Percentiles rank a stretch among this genome's conserved stretches.
These are phyloP conservation scores for Neofusicoccum sp. DNA, from an alignment of 2,329 filamentous ascomycete species.

Conservation along the genomic window DNA sequence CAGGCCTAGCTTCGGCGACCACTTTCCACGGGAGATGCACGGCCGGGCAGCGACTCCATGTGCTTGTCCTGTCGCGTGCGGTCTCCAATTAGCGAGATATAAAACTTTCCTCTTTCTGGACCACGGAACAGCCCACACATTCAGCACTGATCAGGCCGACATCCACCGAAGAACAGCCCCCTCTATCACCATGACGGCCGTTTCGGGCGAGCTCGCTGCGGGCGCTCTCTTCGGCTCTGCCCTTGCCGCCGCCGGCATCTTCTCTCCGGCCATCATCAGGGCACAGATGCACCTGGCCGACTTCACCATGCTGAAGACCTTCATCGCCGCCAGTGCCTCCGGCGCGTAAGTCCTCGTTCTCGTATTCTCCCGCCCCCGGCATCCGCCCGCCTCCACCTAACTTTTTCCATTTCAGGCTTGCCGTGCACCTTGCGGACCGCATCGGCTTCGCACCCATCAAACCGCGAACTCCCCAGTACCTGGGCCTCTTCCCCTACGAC, in stretches of 20 bases:
- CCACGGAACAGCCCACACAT: no score
- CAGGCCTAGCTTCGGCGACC: not conserved
- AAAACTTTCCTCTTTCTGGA: not conserved
- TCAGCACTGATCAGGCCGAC: no score
- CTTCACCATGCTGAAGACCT: constrained; percentile 66
- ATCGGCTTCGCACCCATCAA: constrained; percentile 45
- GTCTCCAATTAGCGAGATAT: not conserved
- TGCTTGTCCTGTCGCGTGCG: not conserved
- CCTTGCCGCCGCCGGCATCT: constrained; percentile 56
- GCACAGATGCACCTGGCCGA: constrained; percentile 60
- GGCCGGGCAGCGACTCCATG: not conserved
- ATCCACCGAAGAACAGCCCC: no score
- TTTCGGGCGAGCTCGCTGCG: not conserved
- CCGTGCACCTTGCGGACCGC: constrained; percentile 48
- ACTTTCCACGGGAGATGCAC: not conserved
- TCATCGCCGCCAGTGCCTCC: constrained; percentile 60
- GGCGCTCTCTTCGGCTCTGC: constrained; percentile 53
- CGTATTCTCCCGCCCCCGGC: not conserved
- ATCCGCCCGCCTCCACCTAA: not conserved
- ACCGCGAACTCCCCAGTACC: constrained; percentile 46
- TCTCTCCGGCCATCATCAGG: constrained; percentile 59
- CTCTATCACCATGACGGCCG: not conserved
- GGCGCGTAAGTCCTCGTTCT: constrained; percentile 58
- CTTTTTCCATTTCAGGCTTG: constrained; percentile 33
- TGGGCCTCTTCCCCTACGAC: constrained; percentile 58